Evolutionary conservation across 495 filamentous ascomycete genomes (phyloP).

Genomic region (Neurospora tetraspora): DNA sequence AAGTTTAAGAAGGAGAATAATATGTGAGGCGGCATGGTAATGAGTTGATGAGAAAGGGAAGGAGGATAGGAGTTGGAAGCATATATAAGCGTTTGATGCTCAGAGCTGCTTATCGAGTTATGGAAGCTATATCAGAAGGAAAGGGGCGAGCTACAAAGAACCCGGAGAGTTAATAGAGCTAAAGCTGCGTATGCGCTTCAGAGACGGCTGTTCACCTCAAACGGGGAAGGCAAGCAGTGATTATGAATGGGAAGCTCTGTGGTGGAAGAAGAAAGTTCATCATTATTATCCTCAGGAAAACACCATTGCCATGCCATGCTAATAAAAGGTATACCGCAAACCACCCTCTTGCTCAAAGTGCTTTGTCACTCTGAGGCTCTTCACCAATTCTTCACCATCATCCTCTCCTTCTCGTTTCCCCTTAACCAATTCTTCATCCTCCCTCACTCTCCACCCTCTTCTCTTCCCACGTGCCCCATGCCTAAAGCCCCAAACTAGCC

Average conservation of each 20-base stretch:
- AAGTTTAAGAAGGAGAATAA: conserved; percentile 91
- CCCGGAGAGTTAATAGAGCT: not conserved
- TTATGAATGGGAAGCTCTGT: too few species aligned
- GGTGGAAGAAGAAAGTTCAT: not conserved
- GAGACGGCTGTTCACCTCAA: too few species aligned
- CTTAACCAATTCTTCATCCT: not conserved
- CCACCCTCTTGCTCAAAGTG: not conserved
- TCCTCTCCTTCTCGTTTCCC: not conserved
- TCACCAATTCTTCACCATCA: not conserved
- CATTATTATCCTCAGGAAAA: not conserved
- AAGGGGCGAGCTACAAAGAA: not conserved
- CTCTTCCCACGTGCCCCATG: not conserved
- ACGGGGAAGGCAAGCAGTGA: too few species aligned
- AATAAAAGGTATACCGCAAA: not conserved
- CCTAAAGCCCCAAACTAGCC: conserved; percentile 42
- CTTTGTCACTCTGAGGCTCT: not conserved
- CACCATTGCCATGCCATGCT: conserved; percentile 8
- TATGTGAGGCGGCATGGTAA: conserved; percentile 41
- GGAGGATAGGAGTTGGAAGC: not conserved
- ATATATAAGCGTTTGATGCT: not conserved
- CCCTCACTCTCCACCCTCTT: not conserved
- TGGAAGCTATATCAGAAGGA: not conserved
- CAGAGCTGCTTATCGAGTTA: not conserved
- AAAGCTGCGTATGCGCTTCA: not conserved
- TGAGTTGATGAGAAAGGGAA: not conserved